phyloP scores from a whole-genome alignment of 148 eudicot genomes.

The Vaccinium corymbosum region DNA sequence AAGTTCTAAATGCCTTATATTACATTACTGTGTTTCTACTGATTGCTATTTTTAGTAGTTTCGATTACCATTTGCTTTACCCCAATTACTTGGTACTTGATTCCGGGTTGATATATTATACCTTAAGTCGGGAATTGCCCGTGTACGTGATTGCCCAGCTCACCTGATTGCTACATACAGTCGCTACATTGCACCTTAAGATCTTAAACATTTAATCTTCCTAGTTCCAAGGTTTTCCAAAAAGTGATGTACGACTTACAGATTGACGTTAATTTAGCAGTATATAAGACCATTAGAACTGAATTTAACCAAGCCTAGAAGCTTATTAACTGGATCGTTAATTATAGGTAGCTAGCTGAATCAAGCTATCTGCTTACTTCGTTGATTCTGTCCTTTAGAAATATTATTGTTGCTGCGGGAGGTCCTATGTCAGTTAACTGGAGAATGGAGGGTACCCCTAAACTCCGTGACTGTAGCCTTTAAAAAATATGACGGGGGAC shows the following conservation, averaged over 20 bases:
- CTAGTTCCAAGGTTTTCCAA: neutral
- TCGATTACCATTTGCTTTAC: neutral
- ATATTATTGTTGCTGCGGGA: neutral
- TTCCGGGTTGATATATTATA: neutral
- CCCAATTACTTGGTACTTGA: neutral
- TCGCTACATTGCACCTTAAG: neutral
- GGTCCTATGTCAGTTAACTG: neutral
- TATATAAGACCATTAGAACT: too few species aligned
- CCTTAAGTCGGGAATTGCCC: neutral
- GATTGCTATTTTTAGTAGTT: neutral
- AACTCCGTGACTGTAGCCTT: neutral
- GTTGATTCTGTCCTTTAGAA: neutral
- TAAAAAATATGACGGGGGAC: neutral
- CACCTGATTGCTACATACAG: neutral
- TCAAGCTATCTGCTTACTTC: neutral
- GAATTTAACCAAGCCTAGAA: too few species aligned
- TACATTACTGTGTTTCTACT: neutral
- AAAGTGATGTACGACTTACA: neutral
- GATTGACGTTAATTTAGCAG: too few species aligned
- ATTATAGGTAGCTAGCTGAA: neutral
- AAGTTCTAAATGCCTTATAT: conserved; percentile 31
- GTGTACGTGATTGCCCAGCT: neutral
- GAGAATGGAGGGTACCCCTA: neutral
- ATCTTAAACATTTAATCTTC: neutral
- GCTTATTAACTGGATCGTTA: neutral